Evolutionary conservation across 1,284 basidiomycete species (phyloP), one percentile per base, ranked within the genome.

Genomic region (Fistulina hepatica): DNA sequence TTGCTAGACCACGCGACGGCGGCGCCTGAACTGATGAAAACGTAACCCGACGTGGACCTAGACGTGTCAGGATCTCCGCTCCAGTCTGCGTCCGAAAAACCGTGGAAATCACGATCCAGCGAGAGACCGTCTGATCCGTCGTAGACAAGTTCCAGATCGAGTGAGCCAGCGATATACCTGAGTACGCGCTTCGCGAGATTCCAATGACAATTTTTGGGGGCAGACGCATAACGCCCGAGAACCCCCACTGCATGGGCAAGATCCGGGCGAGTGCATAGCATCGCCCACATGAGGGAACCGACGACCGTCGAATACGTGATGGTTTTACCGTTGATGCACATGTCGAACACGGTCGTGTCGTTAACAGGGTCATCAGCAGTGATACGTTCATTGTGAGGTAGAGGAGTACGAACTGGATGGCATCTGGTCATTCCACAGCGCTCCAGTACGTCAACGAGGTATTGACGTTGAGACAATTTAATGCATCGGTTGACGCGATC

Each of bases 1-100:
- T 54, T 54, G 5, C 49, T 48, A 22, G 41, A 39, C 59, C 59
- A 62, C 1, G 39, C 41, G 19, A 64, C 46, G 17, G 55, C 52
- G 24, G 48, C 59, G 1, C 33, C 23, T 3, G 36, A 31, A 10
- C 33, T 37, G 23, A 51, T 41, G 41, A 54, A 55, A n/a, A 48
- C 46, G 39, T 52, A 60, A 1, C 59, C 58, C 2, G 50, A 55
- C 26, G 48, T 50, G 2, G 53, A 55, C 32, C 38, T 39, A 6
- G 36, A 25, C 8, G 48, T 46, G 36, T 47, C 44, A 6, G 33
- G 13, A 25, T 48, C 36, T 2, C 43, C 39, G 7, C 22, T 37
- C 45, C 49, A 48, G 38, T 54, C 49, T 3, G 51, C 50, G 30
- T 57, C 53, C 2, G 45, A 37, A 27, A 45, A 56, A 0, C 47